These are phyloP conservation scores for Senecio squalidus DNA, from an alignment of 140 eudicot species.

Conservation along the genomic window DNA sequence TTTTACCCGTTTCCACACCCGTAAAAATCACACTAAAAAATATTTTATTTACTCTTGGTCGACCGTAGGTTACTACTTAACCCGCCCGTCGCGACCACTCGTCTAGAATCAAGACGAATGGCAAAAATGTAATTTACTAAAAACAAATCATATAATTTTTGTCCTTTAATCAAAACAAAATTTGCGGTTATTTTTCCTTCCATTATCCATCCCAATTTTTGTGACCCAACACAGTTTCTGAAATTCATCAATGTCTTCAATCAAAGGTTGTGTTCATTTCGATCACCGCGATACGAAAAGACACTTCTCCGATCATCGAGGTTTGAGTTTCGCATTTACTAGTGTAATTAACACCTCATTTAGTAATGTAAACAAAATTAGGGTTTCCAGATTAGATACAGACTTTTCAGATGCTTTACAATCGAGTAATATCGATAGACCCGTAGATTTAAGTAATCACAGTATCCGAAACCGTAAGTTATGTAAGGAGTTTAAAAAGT, in stretches of 20 bases:
- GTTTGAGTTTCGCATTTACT: conserved; percentile 24
- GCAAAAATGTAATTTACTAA: background rate
- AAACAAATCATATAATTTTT: background rate
- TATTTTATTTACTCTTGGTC: too few relatives aligned
- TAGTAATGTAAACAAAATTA: conserved; percentile 31
- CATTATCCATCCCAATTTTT: conserved; percentile 28
- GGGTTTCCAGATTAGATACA: conserved; percentile 53
- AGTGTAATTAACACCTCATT: conserved; percentile 30
- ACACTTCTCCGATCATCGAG: conserved; percentile 25
- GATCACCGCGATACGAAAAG: conserved; percentile 37
- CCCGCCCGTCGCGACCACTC: too few relatives aligned
- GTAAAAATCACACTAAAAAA: too few relatives aligned
- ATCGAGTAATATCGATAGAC: conserved; percentile 24
- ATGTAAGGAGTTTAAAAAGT: conserved; percentile 21
- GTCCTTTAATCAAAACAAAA: conserved; percentile 6
- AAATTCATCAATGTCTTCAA: conserved; percentile 12
- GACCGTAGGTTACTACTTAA: too few relatives aligned
- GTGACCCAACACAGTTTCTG: background rate
- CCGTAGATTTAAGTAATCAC: conserved; percentile 24
- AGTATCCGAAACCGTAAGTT: conserved; percentile 23
- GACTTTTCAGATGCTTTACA: conserved; percentile 30
- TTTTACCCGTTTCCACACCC: too few relatives aligned
- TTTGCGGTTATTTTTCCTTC: conserved; percentile 27
- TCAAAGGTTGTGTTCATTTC: conserved; percentile 25
- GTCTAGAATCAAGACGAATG: too few relatives aligned